A percentile compares a stretch with the other conserved stretches of the same genome.
These are phyloP conservation scores for Akebia trifoliata DNA, from an alignment of 164 flowering plant genomes.

Conservation along the genomic window DNA sequence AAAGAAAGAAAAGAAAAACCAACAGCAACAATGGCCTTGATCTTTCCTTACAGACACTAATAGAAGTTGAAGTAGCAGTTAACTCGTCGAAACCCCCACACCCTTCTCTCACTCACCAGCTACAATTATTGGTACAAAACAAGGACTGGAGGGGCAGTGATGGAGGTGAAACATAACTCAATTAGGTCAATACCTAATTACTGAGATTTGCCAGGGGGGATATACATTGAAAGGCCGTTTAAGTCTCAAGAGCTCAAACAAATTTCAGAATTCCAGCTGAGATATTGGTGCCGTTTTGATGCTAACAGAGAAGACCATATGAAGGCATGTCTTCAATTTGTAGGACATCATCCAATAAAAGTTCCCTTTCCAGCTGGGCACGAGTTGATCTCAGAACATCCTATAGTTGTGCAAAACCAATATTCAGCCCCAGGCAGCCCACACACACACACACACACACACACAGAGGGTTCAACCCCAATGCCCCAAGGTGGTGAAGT, in stretches of 20 bases:
- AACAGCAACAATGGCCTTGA: too few species aligned
- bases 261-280: neutral
- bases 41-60: too few species aligned
- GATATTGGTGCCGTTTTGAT: neutral
- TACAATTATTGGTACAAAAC: too few species aligned
- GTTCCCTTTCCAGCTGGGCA: slow-evolving; percentile 67
- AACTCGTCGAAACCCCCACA: too few species aligned
- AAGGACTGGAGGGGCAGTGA: too few species aligned
- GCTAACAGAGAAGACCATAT: slow-evolving; percentile 51
- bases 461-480: neutral
- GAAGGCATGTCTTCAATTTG: slow-evolving; percentile 86
- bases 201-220: too few species aligned
- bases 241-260: neutral
- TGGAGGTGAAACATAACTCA: too few species aligned
- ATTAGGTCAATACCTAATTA: too few species aligned
- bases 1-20: too few species aligned
- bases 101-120: too few species aligned
- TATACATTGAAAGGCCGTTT: neutral
- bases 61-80: too few species aligned
- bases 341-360: slow-evolving; percentile 64
- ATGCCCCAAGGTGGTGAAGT: too few species aligned
- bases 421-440: neutral
- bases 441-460: neutral
- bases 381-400: slow-evolving; percentile 65
- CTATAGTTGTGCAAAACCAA: slow-evolving; percentile 23